Evolutionary conservation across 2,329 filamentous ascomycete genomes (phyloP).

Genomic region (Botrytis tulipae): DNA sequence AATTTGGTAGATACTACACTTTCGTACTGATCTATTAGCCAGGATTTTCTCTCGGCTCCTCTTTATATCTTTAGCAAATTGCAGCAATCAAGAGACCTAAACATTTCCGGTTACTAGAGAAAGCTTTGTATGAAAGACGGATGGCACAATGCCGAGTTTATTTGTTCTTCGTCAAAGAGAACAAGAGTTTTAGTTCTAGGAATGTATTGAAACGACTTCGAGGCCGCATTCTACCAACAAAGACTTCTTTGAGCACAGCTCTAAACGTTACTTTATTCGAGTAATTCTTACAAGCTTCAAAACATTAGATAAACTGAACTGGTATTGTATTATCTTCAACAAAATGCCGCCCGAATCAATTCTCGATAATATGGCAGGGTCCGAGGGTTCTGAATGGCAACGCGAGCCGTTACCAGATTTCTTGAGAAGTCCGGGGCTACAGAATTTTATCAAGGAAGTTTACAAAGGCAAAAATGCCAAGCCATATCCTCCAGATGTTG

Average conservation of each 20-base stretch:
- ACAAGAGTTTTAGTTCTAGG: constrained; percentile 3
- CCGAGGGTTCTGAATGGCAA: neutral
- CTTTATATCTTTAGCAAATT: neutral
- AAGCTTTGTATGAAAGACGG: neutral
- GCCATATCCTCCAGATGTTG: neutral
- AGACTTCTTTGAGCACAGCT: constrained; percentile 9
- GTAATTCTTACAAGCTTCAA: neutral
- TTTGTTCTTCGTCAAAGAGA: neutral
- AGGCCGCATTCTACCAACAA: constrained; percentile 15
- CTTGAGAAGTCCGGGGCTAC: neutral
- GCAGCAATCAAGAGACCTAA: neutral
- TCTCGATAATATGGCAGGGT: neutral
- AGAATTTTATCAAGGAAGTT: neutral
- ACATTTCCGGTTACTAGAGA: neutral
- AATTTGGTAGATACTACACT: neutral
- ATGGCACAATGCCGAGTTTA: neutral
- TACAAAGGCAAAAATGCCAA: neutral
- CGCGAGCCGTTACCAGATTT: neutral
- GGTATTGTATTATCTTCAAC: neutral
- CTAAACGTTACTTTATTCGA: neutral
- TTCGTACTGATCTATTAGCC: neutral
- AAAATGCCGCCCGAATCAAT: neutral
- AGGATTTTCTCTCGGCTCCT: neutral
- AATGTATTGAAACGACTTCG: neutral
- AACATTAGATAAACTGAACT: neutral